phyloP scores from a whole-genome alignment of 768 basidiomycete genomes.

The Pisolithus sp. region DNA sequence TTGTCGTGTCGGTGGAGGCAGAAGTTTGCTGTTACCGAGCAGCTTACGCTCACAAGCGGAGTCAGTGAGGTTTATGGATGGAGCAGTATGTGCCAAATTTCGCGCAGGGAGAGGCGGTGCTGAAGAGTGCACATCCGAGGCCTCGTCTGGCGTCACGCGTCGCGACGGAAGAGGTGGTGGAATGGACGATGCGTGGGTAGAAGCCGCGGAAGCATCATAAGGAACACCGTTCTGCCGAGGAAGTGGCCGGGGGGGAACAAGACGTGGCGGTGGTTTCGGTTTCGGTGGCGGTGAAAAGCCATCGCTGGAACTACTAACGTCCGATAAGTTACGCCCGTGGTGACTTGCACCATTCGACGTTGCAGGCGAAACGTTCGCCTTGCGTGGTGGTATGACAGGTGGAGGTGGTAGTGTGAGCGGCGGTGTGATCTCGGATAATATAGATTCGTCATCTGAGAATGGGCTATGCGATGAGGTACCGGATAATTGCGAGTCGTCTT shows the following conservation, averaged over 20 bases:
- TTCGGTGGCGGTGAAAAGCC: conserved; percentile 11
- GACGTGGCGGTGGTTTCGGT: conserved; percentile 20
- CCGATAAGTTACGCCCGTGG: conserved; percentile 10
- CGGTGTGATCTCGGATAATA: conserved; percentile 16
- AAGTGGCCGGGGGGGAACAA: conserved; percentile 17
- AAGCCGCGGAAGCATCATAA: not conserved
- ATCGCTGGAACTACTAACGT: conserved; percentile 18
- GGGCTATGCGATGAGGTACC: conserved; percentile 20
- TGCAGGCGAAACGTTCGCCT: conserved; percentile 3
- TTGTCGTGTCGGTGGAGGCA: conserved; percentile 70
- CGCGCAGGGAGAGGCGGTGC: conserved; percentile 35
- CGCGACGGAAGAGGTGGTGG: conserved; percentile 40
- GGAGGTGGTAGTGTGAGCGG: conserved; percentile 9
- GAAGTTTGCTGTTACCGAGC: conserved; percentile 36
- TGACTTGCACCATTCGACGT: not conserved
- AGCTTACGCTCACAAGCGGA: conserved; percentile 20
- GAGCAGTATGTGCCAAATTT: not conserved
- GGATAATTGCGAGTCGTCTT: conserved; percentile 17
- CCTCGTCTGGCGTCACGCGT: conserved; percentile 10
- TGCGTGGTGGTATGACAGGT: conserved; percentile 6
- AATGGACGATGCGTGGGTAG: conserved; percentile 15
- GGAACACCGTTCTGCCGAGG: conserved; percentile 8
- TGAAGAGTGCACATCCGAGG: not conserved
- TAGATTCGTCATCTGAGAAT: conserved; percentile 27
- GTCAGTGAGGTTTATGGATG: conserved; percentile 1